A percentile compares a stretch with the other conserved stretches of the same genome.
phyloP scores from a whole-genome alignment of 2,329 filamentous ascomycete species.

The Furcasterigmium furcatum region DNA sequence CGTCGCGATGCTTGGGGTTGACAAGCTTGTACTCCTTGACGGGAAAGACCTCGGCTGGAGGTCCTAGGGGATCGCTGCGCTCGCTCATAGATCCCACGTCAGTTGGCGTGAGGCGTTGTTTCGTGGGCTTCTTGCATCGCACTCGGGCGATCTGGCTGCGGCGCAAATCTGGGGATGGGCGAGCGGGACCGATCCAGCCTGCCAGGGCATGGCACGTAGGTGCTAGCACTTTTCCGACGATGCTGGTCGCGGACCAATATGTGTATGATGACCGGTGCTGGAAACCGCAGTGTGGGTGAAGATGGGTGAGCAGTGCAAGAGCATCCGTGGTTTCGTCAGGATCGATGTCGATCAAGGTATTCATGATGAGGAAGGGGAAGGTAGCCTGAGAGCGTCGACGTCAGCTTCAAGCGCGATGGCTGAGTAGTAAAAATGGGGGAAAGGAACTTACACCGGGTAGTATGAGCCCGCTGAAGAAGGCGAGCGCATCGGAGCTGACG shows the following conservation, averaged over 20 bases:
- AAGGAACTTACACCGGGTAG: conserved; percentile 58
- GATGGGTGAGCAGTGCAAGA: conserved; percentile 64
- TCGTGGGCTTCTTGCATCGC: conserved; percentile 51
- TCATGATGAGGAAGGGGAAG: conserved; percentile 75
- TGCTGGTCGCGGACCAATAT: conserved; percentile 70
- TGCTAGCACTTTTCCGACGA: conserved; percentile 73
- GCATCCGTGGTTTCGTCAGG: conserved; percentile 63
- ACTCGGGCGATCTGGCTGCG: conserved; percentile 69
- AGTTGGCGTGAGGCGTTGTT: conserved; percentile 50
- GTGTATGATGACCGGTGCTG: conserved; percentile 73
- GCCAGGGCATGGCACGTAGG: conserved; percentile 68
- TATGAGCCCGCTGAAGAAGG: conserved; percentile 73
- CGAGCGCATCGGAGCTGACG: conserved; percentile 69
- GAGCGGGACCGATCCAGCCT: conserved; percentile 72
- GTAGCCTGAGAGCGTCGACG: conserved; percentile 40
- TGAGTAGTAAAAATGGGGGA: too few relatives aligned
- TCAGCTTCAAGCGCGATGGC: too few relatives aligned
- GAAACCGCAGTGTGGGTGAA: conserved; percentile 68
- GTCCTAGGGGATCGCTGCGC: conserved; percentile 67
- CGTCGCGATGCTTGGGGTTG: conserved; percentile 51
- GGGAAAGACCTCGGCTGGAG: conserved; percentile 58
- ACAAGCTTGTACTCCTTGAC: conserved; percentile 66
- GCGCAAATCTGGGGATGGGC: conserved; percentile 63
- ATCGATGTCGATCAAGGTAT: conserved; percentile 72
- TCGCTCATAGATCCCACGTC: conserved; percentile 65